Percentiles rank a stretch among this genome's conserved stretches.
phyloP scores from a whole-genome alignment of 805 yeast species.

The Zygosaccharomyces siamensis region DNA sequence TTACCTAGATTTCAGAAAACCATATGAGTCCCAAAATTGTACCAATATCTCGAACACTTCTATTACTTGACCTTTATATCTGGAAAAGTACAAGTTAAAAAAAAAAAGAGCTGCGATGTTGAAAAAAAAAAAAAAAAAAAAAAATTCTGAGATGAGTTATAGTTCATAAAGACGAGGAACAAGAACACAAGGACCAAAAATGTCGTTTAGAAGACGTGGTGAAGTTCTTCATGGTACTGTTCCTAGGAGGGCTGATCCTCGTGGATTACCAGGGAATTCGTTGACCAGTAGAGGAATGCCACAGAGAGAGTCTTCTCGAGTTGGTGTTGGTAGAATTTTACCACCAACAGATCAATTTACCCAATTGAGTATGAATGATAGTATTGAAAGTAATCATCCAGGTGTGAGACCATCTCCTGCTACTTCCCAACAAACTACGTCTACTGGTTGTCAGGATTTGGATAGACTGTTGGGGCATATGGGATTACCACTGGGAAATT shows the following conservation, averaged over 20 bases:
- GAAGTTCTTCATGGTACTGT: conserved; percentile 37
- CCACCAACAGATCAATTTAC: conserved; percentile 4
- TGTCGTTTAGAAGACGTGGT: conserved; percentile 59
- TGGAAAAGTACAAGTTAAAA: neutral
- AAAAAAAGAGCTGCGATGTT: neutral
- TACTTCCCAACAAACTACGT: conserved; percentile 68
- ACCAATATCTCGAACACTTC: neutral
- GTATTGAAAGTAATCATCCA: conserved; percentile 35
- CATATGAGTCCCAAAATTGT: neutral
- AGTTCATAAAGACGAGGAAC: neutral
- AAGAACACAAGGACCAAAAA: conserved; percentile 15
- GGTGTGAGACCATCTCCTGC: conserved; percentile 70
- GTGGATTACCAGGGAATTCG: conserved; percentile 1
- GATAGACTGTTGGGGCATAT: conserved; percentile 73
- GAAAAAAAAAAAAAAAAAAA: neutral
- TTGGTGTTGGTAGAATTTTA: neutral
- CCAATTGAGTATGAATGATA: neutral
- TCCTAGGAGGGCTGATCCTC: neutral
- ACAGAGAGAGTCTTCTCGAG: conserved; percentile 2
- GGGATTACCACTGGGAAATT: conserved; percentile 77
- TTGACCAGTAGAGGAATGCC: conserved; percentile 1
- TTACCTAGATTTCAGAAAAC: neutral
- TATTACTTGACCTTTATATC: neutral
- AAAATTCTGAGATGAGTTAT: neutral
- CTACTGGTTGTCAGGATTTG: conserved; percentile 75